A percentile compares a stretch with the other conserved stretches of the same genome.
phyloP scores from a whole-genome alignment of 371 early-diverging fungal species.

The Mortierella sp. region DNA sequence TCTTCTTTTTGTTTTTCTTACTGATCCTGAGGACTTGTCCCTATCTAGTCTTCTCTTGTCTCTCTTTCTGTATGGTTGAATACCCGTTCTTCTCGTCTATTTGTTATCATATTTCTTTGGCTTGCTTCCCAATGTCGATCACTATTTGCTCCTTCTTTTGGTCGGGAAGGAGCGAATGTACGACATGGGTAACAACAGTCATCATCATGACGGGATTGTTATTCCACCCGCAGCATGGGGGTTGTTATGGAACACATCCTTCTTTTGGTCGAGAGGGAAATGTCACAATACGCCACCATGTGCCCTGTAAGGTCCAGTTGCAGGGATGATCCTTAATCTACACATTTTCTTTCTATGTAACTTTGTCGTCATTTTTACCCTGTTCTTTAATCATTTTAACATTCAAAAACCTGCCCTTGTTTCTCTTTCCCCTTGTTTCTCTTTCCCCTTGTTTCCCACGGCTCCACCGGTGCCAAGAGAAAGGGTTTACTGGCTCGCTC shows the following conservation, averaged over 20 bases:
- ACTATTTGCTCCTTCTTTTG: conserved; percentile 30
- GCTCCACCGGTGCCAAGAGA: too few relatives aligned
- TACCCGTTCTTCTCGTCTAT: neutral
- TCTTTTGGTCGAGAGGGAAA: neutral
- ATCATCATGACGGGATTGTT: neutral
- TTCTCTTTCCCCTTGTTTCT: conserved; percentile 1
- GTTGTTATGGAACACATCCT: neutral
- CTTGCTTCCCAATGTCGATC: neutral
- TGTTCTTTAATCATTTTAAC: conserved; percentile 20
- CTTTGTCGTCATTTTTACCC: neutral
- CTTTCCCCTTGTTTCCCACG: neutral
- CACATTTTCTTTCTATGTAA: neutral
- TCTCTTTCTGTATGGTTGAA: neutral
- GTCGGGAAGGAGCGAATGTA: conserved; percentile 24
- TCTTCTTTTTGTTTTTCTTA: neutral
- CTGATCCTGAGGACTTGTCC: neutral
- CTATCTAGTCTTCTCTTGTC: too few relatives aligned
- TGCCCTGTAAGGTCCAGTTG: conserved; percentile 14
- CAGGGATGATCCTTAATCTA: conserved; percentile 3
- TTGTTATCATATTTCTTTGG: neutral
- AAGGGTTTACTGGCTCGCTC: neutral
- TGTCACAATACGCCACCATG: neutral
- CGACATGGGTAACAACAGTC: neutral
- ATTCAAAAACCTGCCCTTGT: conserved; percentile 30
- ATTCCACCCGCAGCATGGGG: neutral